Conservation (phyloP, 116 monocot genomes). For the Trichopus zeylanicus region DNA sequence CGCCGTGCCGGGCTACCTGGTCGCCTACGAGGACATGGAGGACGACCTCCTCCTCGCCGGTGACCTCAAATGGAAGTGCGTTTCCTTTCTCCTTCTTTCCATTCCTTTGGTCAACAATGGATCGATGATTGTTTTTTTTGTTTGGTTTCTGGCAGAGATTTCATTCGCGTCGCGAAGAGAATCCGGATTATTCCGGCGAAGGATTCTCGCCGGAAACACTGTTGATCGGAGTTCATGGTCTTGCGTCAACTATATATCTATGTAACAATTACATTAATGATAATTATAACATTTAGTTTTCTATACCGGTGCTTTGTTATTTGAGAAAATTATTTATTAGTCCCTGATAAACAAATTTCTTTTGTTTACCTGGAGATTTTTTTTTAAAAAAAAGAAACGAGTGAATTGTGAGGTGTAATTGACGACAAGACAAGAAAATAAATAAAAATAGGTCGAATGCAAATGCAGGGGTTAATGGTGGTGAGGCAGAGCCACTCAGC, state of each 20-base stretch:
- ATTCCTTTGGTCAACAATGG: not conserved
- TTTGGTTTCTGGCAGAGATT: constrained; percentile 49
- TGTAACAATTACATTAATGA: too few relatives aligned
- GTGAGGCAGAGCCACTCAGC: not conserved
- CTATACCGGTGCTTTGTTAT: too few relatives aligned
- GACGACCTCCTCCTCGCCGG: constrained; percentile 68
- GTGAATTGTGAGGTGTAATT: too few relatives aligned
- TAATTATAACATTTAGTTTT: too few relatives aligned
- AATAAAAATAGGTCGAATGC: too few relatives aligned
- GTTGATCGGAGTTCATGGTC: not conserved
- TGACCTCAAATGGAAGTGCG: constrained; percentile 64
- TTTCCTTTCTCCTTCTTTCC: not conserved
- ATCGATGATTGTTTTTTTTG: not conserved
- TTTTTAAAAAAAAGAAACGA: too few relatives aligned
- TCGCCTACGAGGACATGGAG: constrained; percentile 76
- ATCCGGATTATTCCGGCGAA: constrained; percentile 73
- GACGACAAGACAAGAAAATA: too few relatives aligned
- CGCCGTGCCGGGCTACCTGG: constrained; percentile 54
- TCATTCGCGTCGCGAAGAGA: constrained; percentile 72
- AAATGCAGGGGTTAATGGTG: not conserved
- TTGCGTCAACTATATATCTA: not conserved
- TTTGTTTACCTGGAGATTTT: too few relatives aligned
- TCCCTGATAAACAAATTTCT: too few relatives aligned
- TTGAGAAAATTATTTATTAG: too few relatives aligned
- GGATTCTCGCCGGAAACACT: constrained; percentile 25